Base-by-base conservation (phyloP, 108 stramenopile genomes). In the Pseudonitzschia multiseries region DNA sequence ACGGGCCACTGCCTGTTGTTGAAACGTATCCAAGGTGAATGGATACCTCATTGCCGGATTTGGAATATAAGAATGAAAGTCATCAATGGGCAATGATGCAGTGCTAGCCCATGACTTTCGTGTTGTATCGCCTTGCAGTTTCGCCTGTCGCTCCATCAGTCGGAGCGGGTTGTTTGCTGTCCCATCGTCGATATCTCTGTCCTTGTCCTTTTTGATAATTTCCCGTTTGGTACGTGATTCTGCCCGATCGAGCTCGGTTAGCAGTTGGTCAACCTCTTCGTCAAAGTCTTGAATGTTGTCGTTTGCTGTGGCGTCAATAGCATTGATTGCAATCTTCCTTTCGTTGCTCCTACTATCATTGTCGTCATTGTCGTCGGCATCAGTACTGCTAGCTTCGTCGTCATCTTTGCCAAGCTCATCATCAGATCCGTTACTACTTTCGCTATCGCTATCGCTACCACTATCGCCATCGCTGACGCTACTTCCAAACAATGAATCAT, bases 21-120 rank as follows among this genome's bases (percentile, higher is more conserved):
- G 98, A 84, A 99, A 99, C 1, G 94, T 89, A 78, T 99, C 99
- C 43, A 99, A 80, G 42, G 76, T 76, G 79, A 99, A 99, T 2
- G 96, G 87, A 75, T 97, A 99, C 33, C 69, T 81, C 82, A 97
- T 96, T 31, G 99, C 98, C 0, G 88, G 95, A 56, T 78, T 89
- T 5, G 91, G 91, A 29, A 90, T 75, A 22, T 75, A 82, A 2
- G 87, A 66, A 65, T 90, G 68, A 69, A 91, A 90, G 62, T 94
- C 93, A 12, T 83, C 63, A 59, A 81, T 86, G 24, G 79, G 69
- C 15, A 89, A 69, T 24, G 87, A 68, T 28, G 83, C 84, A 13
- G 93, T 94, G 29, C 81, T 87, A 1, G 93, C 93, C 93, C 93
- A 94, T 15, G 89, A 84, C 70, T 94, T 94, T 33, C 90, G 83